Base-by-base conservation (phyloP, 768 basidiomycete species). In the Daedaleopsis sinensis region DNA sequence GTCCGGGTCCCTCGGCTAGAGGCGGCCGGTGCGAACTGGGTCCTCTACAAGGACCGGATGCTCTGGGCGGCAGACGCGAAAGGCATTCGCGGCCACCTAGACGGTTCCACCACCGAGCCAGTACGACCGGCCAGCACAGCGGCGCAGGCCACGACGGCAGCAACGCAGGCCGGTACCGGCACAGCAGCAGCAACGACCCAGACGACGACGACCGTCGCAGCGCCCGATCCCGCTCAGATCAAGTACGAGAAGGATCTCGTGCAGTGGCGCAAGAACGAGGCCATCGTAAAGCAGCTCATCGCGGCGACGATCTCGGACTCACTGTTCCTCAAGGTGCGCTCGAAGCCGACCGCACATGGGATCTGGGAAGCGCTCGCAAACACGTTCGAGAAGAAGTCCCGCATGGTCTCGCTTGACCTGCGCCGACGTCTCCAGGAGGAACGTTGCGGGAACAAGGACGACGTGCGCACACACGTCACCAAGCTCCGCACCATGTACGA, bases 221-320 rank as follows among this genome's bases (percentile, higher is more conserved):
- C 48, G 3, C 15, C 32, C 7, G 13, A 2, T 8, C 46, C 35
- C 1, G 62, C 59, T 2, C 54, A 69, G n/a, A 3, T 43, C 2
- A 50, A 55, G 7, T 72, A 68, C 55, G 65, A 68, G 56, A 67
- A 65, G 44, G 63, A 57, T 2, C 12, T 71, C 47, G 70, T 70
- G 32, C 32, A 52, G 6, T 76, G 75, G 70, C 48, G 39, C 42
- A 65, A 67, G 42, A 67, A 67, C 13, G 68, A 76, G 39, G 67
- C 71, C 13, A 67, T 71, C 18, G 67, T 73, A 11, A 73, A 73
- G 57, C 72, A 76, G 50, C 68, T 70, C 37, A 71, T 78, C 43
- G 70, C 72, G 15, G 66, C 64, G 23, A 72, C 70, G 32, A 74
- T 77, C 23, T 71, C 72, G 18, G 73, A 76, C 65, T 72, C 72